A percentile compares a stretch with the other conserved stretches of the same genome.
Conservation (phyloP, 495 filamentous ascomycete genomes). For the Neohortaea acidophila region DNA sequence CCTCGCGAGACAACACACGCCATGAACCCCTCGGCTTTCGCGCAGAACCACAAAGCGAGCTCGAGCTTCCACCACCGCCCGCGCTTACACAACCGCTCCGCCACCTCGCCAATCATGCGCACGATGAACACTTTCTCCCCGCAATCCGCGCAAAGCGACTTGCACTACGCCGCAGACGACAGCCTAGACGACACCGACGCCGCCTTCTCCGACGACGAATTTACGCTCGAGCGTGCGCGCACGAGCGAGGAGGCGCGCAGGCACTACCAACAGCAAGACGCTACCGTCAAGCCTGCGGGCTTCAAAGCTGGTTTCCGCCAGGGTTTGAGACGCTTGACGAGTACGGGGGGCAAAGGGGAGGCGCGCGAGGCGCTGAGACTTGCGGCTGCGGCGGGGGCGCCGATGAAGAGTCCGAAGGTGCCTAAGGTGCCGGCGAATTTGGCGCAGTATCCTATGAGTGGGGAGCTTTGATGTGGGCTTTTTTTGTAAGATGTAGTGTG, state of each 20-base stretch:
- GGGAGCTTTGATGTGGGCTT: constrained; percentile 19
- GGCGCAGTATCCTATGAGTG: constrained; percentile 21
- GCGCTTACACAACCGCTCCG: constrained; percentile 26
- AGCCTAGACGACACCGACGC: constrained; percentile 21
- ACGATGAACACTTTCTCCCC: constrained; percentile 16
- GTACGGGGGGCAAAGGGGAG: constrained; percentile 6
- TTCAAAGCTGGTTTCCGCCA: constrained; percentile 8
- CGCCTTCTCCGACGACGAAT: constrained; percentile 29
- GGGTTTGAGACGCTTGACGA: constrained; percentile 13
- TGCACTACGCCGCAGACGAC: too few relatives aligned
- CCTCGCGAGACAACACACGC: constrained; percentile 42
- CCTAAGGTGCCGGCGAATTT: constrained; percentile 29
- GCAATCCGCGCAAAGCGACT: too few relatives aligned
- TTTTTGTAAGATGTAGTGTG: too few relatives aligned
- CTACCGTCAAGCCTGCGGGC: constrained; percentile 7
- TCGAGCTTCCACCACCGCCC: constrained; percentile 14
- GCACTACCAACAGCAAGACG: constrained; percentile 9
- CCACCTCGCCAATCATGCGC: constrained; percentile 24
- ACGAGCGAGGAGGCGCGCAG: constrained; percentile 8
- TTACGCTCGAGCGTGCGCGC: constrained; percentile 20
- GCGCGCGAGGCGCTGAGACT: constrained; percentile 3
- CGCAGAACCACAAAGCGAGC: constrained; percentile 4
- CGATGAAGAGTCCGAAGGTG: constrained; percentile 26
- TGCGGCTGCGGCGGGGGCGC: constrained; percentile 1
- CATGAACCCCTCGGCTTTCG: constrained; percentile 46